Evolutionary conservation across 805 yeast species (phyloP), one percentile per base, ranked within the genome.

Genomic region (Hanseniaspora osmophila): DNA sequence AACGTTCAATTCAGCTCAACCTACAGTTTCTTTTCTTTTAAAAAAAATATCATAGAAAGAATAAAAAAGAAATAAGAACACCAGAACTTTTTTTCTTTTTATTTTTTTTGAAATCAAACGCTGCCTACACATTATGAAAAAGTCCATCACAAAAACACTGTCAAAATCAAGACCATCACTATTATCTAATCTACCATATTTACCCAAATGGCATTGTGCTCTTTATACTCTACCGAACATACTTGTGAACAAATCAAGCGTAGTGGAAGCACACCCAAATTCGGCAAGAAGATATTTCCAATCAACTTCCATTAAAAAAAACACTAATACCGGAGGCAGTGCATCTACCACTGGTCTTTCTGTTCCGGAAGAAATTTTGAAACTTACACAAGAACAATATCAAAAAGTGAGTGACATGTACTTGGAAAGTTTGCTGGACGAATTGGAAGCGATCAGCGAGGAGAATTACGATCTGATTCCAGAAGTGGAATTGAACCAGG

Each of bases 401-500:
- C 86, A 83, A 57, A 58, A 59, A 6, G 59, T 69, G 3, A 74
- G 96, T 1, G 82, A 82, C 50, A 70, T 65, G 17, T 81, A 85
- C 46, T 63, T 92, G 44, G 96, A 90, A 54, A 51, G 62, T 1
- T 62, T 92, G 39, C 66, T 78, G 16, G 84, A 77, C 41, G 75
- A 75, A 41, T 65, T 84, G 50, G 96, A 88, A 53, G 67, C 57
- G 4, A 65, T 88, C 27, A 69, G 81, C 18, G 95, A 84, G 51
- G 57, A 60, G 11, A 61, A 62, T 43, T 83, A 84, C 4, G 74
- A 74, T 30, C 62, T 85, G 87, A 83, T 59, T 73, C 80, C 47
- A 86, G 92, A 63, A 73, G 82, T 56, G 66, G 84, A 49, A 72
- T 67, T 54, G 10, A 55, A 63, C 55, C 90, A 82, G 52, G 99